A percentile compares a stretch with the other conserved stretches of the same genome.
Evolutionary conservation across 2,329 filamentous ascomycete species (phyloP).

Genomic region (Cryoendolithus antarcticus): DNA sequence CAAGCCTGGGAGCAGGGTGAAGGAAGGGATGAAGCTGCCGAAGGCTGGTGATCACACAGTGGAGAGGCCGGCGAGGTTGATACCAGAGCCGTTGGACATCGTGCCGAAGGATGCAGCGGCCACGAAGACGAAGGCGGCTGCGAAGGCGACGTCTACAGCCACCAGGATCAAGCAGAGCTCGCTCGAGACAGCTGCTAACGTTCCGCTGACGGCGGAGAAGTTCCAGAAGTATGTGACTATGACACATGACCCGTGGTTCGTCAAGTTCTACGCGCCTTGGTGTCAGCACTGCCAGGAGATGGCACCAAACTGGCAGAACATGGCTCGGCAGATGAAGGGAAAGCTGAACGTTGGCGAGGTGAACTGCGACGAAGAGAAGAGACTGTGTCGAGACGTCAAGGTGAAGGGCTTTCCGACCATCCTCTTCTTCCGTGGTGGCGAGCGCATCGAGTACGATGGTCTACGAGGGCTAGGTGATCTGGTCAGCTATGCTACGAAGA

Average conservation of each 20-base stretch:
- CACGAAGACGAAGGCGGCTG: constrained; percentile 20
- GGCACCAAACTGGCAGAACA: constrained; percentile 77
- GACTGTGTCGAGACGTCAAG: constrained; percentile 83
- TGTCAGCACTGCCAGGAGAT: constrained; percentile 91
- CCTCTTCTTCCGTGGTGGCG: constrained; percentile 81
- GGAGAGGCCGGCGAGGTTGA: constrained; percentile 25
- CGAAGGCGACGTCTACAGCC: constrained; percentile 37
- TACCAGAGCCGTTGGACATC: constrained; percentile 11
- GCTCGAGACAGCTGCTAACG: constrained; percentile 65
- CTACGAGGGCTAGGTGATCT: constrained; percentile 87
- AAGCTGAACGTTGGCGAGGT: constrained; percentile 89
- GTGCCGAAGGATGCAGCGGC: constrained; percentile 5
- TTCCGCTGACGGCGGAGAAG: constrained; percentile 67
- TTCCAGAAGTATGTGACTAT: constrained; percentile 80
- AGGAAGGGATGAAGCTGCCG: constrained; percentile 54
- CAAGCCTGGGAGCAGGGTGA: constrained; percentile 67
- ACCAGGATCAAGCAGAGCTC: constrained; percentile 36
- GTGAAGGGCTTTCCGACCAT: constrained; percentile 77
- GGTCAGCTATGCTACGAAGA: constrained; percentile 73
- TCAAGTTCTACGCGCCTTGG: constrained; percentile 98
- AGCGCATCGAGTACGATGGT: constrained; percentile 85
- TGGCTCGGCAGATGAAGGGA: constrained; percentile 83
- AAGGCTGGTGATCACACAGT: constrained; percentile 50
- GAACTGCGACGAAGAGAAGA: constrained; percentile 76
- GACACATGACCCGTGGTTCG: constrained; percentile 87